Percentiles rank a stretch among this genome's conserved stretches.
Conservation (phyloP, 225 moss, liverwort and hornwort species). For the Pseudisothecium myosuroides region DNA sequence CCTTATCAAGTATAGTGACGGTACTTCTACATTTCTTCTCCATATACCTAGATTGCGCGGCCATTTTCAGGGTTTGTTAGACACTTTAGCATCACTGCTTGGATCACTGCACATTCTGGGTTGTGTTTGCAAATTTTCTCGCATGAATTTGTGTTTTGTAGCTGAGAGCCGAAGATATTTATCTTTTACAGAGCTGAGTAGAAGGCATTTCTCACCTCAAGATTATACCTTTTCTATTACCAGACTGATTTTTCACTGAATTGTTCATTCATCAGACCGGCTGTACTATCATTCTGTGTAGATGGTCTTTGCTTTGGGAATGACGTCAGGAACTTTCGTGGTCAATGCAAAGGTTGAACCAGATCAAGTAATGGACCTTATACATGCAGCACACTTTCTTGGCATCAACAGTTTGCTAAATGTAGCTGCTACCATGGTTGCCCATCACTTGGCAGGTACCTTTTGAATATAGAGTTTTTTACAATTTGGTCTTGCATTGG, state of each 20-base stretch:
- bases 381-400: slow-evolving; percentile 77
- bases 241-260: neutral
- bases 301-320: neutral
- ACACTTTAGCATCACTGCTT: neutral
- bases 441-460: slow-evolving; percentile 65
- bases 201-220: neutral
- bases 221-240: neutral
- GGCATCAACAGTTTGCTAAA: slow-evolving; percentile 58
- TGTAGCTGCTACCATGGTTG: slow-evolving; percentile 78
- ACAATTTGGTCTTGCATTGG: neutral
- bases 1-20: neutral
- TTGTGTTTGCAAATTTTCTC: neutral
- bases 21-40: neutral
- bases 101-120: neutral
- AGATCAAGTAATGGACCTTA: slow-evolving; percentile 72
- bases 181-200: neutral
- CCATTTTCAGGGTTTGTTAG: neutral
- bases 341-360: slow-evolving; percentile 56
- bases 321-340: slow-evolving; percentile 2
- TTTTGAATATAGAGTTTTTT: neutral
- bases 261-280: neutral
- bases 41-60: neutral
- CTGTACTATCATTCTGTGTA: neutral
- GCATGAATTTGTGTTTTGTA: neutral
- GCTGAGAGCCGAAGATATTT: neutral